Evolutionary conservation across 176 grass and related monocot genomes (phyloP).

Genomic region (Triticum turgidum): DNA sequence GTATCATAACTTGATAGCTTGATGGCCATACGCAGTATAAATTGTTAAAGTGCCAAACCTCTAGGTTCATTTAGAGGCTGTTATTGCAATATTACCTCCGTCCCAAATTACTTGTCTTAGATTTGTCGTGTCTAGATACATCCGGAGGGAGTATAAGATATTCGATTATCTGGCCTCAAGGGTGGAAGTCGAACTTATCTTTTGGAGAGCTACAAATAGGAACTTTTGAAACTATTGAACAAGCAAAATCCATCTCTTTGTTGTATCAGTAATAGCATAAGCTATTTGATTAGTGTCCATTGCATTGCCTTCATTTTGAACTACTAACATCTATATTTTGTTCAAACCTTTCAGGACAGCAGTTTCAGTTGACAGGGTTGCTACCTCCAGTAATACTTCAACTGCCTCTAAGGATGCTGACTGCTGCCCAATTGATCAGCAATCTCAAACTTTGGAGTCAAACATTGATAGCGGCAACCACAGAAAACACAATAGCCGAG

Average conservation of each 20-base stretch:
- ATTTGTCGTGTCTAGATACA: too few relatives aligned
- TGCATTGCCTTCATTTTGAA: not conserved
- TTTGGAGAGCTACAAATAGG: not conserved
- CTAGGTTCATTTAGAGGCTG: not conserved
- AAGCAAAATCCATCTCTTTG: not conserved
- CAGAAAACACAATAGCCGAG: conserved; percentile 27
- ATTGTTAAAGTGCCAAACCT: conserved; percentile 1
- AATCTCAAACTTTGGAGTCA: conserved; percentile 11
- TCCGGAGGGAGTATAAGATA: not conserved
- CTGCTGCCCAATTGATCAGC: conserved; percentile 20
- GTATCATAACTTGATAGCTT: conserved; percentile 3
- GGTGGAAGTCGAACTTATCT: not conserved
- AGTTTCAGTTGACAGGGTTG: conserved; percentile 50
- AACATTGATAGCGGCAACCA: conserved; percentile 25
- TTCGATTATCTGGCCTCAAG: not conserved
- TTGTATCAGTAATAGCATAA: not conserved
- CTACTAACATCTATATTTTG: conserved; percentile 1
- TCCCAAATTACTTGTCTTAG: too few relatives aligned
- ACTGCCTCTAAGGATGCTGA: conserved; percentile 30
- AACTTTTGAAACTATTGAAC: conserved; percentile 1
- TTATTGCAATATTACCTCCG: not conserved
- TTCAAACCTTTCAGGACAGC: conserved; percentile 47
- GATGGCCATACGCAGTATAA: not conserved
- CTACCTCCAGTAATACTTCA: conserved; percentile 34
- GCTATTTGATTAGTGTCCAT: conserved; percentile 6